phyloP scores from a whole-genome alignment of 2,329 filamentous ascomycete genomes.

The Talaromyces albobiverticillius region DNA sequence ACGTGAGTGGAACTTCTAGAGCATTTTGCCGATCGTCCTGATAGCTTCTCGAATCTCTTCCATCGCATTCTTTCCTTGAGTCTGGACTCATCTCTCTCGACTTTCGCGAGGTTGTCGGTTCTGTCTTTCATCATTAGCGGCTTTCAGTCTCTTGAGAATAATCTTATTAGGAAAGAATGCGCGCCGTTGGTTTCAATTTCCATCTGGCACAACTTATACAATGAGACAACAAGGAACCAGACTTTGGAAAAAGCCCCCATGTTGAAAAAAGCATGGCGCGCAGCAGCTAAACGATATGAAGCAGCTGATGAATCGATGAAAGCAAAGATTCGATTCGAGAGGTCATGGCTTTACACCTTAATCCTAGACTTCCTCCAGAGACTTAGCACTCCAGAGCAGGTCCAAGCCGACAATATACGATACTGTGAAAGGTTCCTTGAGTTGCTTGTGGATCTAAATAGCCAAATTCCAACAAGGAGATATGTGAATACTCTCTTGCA shows the following conservation, averaged over 20 bases:
- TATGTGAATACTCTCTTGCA: slow-evolving; percentile 87
- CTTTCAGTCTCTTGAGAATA: slow-evolving; percentile 89
- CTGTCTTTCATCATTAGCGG: slow-evolving; percentile 85
- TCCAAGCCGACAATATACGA: slow-evolving; percentile 58
- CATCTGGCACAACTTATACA: slow-evolving; percentile 90
- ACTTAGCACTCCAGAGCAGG: slow-evolving; percentile 56
- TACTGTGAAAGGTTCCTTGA: slow-evolving; percentile 96
- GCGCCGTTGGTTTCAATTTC: slow-evolving; percentile 91
- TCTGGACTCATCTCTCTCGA: slow-evolving; percentile 65
- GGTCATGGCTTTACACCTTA: slow-evolving; percentile 88
- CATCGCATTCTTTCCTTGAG: slow-evolving; percentile 85
- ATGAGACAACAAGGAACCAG: slow-evolving; percentile 68
- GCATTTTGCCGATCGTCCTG: slow-evolving; percentile 71
- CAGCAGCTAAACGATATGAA: slow-evolving; percentile 80
- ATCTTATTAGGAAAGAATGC: slow-evolving; percentile 90
- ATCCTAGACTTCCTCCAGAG: slow-evolving; percentile 76
- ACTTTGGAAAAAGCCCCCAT: slow-evolving; percentile 71
- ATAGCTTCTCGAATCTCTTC: slow-evolving; percentile 86
- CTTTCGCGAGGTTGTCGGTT: slow-evolving; percentile 72
- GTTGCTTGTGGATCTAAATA: slow-evolving; percentile 84
- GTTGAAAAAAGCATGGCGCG: slow-evolving; percentile 86
- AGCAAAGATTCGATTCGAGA: slow-evolving; percentile 79
- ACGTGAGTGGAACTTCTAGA: slow-evolving; percentile 42
- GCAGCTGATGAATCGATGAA: slow-evolving; percentile 77
- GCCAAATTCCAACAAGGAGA: slow-evolving; percentile 86